Base-by-base conservation (phyloP, 108 stramenopile species). In the Pseudonitzschia delicatissima region DNA sequence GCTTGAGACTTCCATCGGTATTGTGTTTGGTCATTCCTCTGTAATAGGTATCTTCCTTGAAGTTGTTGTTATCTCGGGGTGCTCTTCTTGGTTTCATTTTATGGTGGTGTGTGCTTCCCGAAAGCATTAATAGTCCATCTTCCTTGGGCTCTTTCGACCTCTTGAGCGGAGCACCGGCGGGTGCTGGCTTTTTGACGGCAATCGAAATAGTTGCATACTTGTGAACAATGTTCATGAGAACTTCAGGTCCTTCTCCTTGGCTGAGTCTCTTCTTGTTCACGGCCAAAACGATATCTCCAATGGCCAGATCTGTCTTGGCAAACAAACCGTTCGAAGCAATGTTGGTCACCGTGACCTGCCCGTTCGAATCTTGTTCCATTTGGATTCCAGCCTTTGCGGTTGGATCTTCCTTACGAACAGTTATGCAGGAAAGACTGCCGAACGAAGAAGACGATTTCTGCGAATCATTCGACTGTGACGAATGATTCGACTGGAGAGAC, bases 21-120 rank as follows among this genome's bases (percentile, higher is more conserved):
- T 72, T 72, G 45, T 64, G 63, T 21, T 39, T 40, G 17, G 63
- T 31, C 29, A 31, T 32, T 29, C 71, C 71, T 8, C 5, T 26
- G 53, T 72, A 72, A 37, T 57, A 69, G 1, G 59, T 44, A 29
- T 69, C 69, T 17, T n/a, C 21, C 45, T 72, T 59, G 28, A 32
- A 42, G 15, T 44, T 25, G 35, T 72, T 72, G 71, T 72, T 72
- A 40, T 72, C 71, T n/a, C n/a, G n/a, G n/a, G n/a, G n/a, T n/a
- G n/a, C 27, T 39, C 12, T 7, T 18, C 3, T 37, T 61, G 35
- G 45, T 32, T 31, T 1, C 20, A 4, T 40, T 62, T 57, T 27
- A 51, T 51, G 40, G 34, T 1, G 45, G 26, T 44, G 11, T 9
- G 51, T 8, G 51, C 21, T 18, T 23, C 51, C 9, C 15, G 13